Evolutionary conservation across 345 rosid species (phyloP).

Genomic region (Eucalyptus marginata): DNA sequence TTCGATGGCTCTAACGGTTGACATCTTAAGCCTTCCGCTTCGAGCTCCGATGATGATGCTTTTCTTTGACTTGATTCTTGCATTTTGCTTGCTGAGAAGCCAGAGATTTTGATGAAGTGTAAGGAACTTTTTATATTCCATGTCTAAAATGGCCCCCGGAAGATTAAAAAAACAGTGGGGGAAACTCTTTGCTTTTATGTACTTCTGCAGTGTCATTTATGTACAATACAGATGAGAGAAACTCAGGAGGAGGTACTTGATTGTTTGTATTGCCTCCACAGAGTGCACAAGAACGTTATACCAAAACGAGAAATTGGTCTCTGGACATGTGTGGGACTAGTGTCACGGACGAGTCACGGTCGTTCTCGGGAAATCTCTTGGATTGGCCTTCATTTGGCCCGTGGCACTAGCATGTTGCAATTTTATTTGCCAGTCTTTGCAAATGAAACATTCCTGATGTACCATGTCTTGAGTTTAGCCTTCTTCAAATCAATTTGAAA

Average conservation of each 20-base stretch:
- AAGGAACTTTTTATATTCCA: background rate
- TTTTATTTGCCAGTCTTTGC: background rate
- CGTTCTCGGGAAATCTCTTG: too few species aligned
- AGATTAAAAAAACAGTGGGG: background rate
- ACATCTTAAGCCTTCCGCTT: background rate
- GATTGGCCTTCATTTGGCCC: too few species aligned
- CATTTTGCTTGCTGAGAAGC: background rate
- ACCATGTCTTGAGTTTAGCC: background rate
- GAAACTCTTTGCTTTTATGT: background rate
- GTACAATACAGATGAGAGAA: background rate
- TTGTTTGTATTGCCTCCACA: background rate
- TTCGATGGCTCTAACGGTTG: constrained; percentile 32
- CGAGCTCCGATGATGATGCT: background rate
- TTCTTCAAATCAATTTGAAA: background rate
- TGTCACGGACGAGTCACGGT: too few species aligned
- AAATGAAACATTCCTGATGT: background rate
- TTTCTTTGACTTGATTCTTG: background rate
- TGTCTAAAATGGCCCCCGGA: background rate
- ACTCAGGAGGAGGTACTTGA: background rate
- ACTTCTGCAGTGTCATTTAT: background rate
- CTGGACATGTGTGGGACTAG: background rate
- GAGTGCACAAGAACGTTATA: background rate
- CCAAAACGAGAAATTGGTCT: background rate
- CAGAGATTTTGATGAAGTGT: background rate
- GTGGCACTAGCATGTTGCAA: background rate